Evolutionary conservation across 371 early-diverging fungal genomes (phyloP).

Genomic region (Homolaphlyctis polyrhiza): DNA sequence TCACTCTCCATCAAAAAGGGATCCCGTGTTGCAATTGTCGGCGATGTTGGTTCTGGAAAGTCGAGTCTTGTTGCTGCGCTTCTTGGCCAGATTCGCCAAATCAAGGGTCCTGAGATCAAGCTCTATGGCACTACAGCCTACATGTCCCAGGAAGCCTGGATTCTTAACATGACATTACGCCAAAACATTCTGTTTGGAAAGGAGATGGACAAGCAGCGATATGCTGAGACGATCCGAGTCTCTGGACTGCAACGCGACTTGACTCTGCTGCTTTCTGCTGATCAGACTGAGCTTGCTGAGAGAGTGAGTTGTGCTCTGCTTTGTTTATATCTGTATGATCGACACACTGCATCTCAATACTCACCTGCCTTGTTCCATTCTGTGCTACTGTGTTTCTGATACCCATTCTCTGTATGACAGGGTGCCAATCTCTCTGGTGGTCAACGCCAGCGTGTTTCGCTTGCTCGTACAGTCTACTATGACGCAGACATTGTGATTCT

Average conservation of each 20-base stretch:
- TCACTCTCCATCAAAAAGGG: constrained; percentile 47
- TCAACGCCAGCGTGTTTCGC: constrained; percentile 35
- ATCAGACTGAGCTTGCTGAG: constrained; percentile 7
- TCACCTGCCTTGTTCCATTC: no score
- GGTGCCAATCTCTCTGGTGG: constrained; percentile 47
- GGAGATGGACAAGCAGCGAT: constrained; percentile 16
- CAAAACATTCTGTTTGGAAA: constrained; percentile 33
- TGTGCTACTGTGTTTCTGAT: constrained; percentile 4
- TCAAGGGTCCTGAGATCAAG: constrained; percentile 17
- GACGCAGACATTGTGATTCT: constrained; percentile 52
- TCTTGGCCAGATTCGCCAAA: constrained; percentile 53
- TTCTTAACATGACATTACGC: constrained; percentile 36
- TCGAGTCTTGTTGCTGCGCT: constrained; percentile 50
- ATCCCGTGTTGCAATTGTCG: constrained; percentile 54
- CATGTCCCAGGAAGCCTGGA: constrained; percentile 41
- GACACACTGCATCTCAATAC: no score
- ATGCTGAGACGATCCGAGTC: constrained; percentile 15
- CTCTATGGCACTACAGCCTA: constrained; percentile 27
- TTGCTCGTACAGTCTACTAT: constrained; percentile 38
- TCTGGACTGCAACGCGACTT: constrained; percentile 36
- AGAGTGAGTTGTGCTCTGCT: no score
- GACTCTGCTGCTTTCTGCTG: background rate
- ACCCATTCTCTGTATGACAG: constrained; percentile 8
- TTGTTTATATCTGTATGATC: no score
- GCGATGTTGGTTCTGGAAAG: constrained; percentile 66